Base-by-base conservation (phyloP, 2,329 filamentous ascomycete species). In the Sarocladium kiliense region DNA sequence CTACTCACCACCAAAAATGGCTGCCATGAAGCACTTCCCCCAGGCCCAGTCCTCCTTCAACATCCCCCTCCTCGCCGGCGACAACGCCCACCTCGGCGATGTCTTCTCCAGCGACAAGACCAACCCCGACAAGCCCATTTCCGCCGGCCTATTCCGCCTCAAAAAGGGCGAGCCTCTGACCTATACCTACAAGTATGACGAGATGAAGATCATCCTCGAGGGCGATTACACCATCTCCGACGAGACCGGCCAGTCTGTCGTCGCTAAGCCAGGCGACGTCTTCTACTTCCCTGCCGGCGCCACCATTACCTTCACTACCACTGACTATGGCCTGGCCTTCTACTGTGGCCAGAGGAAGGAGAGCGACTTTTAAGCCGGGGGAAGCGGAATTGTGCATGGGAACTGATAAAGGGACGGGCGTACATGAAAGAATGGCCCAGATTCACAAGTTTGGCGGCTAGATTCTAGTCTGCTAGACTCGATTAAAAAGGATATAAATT, bases 131-230 rank as follows among this genome's bases (percentile, higher is more conserved):
- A 81, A 79, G 62, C 85, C 85, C 57, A 79, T 88, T 57, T 81
- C 80, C 0, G 74, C 75, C 7, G 86, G 86, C 21, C 80, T 89
- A 65, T 88, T 87, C 73, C 78, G 85, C 12, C 74, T 88, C 11
- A 83, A 87, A 63, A 85, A 86, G 61, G 85, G 85, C 62, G 82
- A 82, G 3, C 81, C 84, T 1, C 76, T 89, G 18, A 81, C 84
- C 9, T 88, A 88, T 72, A 81, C 78, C 30, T 88, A 88, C 70
- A 82, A 76, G 39, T 88, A 88, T 69, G 80, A 88, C 64, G 86
- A 88, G 74, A 86, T 87, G 81, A 88, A 88, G 74, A 86, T 88
- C 65, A 85, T 89, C 59, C 70, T 88, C 10, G 85, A 88, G 62
- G 86, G 85, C 14, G 76, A 80, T 60, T 87, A 84, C 64, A 79